phyloP scores from a whole-genome alignment of 768 basidiomycete genomes.

The Baorangia bicolor region DNA sequence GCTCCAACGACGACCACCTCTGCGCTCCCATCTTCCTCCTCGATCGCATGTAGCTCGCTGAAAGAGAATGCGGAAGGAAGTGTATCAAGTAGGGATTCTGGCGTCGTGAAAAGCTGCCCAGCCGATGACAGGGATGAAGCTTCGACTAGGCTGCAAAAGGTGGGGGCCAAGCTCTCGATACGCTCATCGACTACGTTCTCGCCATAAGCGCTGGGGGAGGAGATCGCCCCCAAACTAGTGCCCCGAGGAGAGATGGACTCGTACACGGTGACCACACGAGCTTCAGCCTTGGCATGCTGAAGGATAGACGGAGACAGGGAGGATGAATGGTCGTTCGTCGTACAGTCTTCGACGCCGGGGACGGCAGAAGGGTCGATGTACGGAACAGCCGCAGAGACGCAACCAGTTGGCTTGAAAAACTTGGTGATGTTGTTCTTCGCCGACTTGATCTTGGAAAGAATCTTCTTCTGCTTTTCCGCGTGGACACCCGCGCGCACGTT shows the following conservation, averaged over 20 bases:
- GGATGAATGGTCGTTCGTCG: background rate
- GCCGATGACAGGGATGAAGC: background rate
- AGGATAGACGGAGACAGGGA: background rate
- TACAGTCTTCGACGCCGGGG: background rate
- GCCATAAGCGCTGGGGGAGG: background rate
- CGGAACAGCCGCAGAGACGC: background rate
- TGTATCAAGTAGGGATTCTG: background rate
- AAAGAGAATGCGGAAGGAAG: background rate
- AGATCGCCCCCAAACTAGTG: background rate
- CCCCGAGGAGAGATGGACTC: background rate
- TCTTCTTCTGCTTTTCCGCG: conserved; percentile 3
- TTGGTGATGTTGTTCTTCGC: conserved; percentile 14
- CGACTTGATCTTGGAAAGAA: conserved; percentile 10
- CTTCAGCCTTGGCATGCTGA: background rate
- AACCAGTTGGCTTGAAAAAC: conserved; percentile 13
- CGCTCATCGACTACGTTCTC: background rate
- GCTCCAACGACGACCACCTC: background rate
- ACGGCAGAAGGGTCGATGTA: background rate
- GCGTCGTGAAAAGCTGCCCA: background rate
- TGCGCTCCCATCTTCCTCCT: conserved; percentile 1
- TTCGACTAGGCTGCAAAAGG: background rate
- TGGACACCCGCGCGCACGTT: background rate
- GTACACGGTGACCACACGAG: background rate
- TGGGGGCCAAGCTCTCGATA: background rate
- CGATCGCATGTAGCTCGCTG: background rate